Evolutionary conservation across 2,329 filamentous ascomycete species (phyloP).

Genomic region (Arthrocladium fulminans): DNA sequence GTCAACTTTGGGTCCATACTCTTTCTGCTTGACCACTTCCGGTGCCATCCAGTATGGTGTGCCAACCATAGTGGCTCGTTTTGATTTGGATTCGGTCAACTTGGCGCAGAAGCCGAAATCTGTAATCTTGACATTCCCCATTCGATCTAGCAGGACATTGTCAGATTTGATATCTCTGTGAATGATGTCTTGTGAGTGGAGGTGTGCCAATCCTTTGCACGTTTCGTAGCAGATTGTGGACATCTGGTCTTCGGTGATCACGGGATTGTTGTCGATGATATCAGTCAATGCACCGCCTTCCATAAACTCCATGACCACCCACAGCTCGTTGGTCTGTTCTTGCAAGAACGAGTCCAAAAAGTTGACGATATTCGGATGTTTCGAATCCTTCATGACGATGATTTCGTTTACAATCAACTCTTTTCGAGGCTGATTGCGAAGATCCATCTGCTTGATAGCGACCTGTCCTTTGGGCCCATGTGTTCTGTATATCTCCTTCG

Average conservation of each 20-base stretch:
- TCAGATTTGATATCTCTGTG: slow-evolving; percentile 99
- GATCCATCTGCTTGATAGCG: slow-evolving; percentile 99
- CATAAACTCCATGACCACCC: slow-evolving; percentile 99
- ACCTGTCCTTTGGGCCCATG: slow-evolving; percentile 80
- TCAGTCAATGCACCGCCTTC: slow-evolving; percentile 95
- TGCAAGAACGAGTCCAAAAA: slow-evolving; percentile 94
- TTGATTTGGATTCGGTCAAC: slow-evolving; percentile 90
- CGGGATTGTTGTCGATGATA: slow-evolving; percentile 94
- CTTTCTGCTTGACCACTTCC: slow-evolving; percentile 98
- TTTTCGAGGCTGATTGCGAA: slow-evolving; percentile 92
- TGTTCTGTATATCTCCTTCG: slow-evolving; percentile 66
- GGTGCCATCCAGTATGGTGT: slow-evolving; percentile 99
- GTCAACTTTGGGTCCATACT: slow-evolving; percentile 96
- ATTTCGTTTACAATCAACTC: slow-evolving; percentile 99
- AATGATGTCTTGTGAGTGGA: slow-evolving; percentile 94
- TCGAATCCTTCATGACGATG: slow-evolving; percentile 99
- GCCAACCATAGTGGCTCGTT: slow-evolving; percentile 97
- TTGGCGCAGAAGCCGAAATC: slow-evolving; percentile 99
- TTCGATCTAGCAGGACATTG: slow-evolving; percentile 88
- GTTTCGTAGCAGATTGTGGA: slow-evolving; percentile 97
- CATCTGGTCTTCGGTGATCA: slow-evolving; percentile 93
- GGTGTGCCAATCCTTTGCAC: slow-evolving; percentile 85
- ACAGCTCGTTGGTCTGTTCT: slow-evolving; percentile 90
- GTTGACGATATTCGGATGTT: slow-evolving; percentile 97
- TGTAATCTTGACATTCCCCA: slow-evolving; percentile 95